These are phyloP conservation scores for Petasospora rhodanensis DNA, from an alignment of 1,139 yeast genomes.

Conservation along the genomic window DNA sequence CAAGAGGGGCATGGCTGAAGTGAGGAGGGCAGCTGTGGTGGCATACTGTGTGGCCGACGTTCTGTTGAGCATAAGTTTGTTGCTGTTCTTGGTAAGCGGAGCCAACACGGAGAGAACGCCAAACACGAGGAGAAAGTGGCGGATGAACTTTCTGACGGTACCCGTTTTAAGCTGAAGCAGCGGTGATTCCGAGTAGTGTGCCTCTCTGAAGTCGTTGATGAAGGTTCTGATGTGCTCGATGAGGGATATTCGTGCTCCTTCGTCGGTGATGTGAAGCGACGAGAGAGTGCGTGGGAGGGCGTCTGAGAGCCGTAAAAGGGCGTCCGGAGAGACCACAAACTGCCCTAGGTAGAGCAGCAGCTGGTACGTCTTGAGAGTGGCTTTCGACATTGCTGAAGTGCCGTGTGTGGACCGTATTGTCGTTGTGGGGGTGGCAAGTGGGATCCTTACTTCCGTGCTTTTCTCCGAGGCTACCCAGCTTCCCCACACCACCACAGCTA, in stretches of 20 bases:
- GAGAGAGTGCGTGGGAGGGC: constrained; percentile 11
- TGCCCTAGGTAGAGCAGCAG: constrained; percentile 15
- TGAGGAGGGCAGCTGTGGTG: constrained; percentile 2
- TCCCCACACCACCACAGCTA: too few species aligned
- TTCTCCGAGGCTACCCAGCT: too few species aligned
- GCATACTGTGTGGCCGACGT: constrained; percentile 4
- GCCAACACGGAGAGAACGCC: constrained; percentile 6
- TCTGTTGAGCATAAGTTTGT: constrained; percentile 4
- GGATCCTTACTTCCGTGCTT: too few species aligned
- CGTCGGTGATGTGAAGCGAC: constrained; percentile 8
- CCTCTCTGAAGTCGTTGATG: constrained; percentile 10
- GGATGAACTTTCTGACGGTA: constrained; percentile 5
- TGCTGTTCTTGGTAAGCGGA: too few species aligned
- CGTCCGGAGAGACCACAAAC: constrained; percentile 15
- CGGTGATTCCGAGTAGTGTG: neutral
- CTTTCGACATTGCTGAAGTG: too few species aligned
- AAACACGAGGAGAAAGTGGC: constrained; percentile 9
- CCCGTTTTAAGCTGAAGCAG: constrained; percentile 1
- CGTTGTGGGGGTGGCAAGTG: too few species aligned
- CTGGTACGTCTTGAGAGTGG: constrained; percentile 9
- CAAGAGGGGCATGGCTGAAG: constrained; percentile 7
- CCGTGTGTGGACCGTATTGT: too few species aligned
- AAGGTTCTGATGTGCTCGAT: constrained; percentile 10
- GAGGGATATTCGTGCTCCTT: constrained; percentile 10
- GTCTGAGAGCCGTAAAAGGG: constrained; percentile 2